A percentile compares a stretch with the other conserved stretches of the same genome.
Conservation (phyloP, 768 basidiomycete genomes). For the Mycena vulgaris region DNA sequence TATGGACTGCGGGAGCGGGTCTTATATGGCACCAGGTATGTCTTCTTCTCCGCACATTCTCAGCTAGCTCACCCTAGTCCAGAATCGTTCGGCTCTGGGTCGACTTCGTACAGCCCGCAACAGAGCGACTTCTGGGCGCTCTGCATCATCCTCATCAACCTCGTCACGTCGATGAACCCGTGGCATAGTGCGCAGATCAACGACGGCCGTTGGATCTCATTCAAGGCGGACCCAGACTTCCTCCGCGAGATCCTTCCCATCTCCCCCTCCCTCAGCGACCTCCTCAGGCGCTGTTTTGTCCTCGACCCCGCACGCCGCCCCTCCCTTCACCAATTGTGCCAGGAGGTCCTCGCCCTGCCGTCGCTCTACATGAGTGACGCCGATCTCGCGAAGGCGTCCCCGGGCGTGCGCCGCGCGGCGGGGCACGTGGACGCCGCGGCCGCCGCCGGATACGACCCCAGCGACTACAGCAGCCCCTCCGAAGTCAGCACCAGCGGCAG, state of each 20-base stretch:
- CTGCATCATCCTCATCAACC: conserved; percentile 69
- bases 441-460: not conserved
- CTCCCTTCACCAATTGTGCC: not conserved
- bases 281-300: conserved; percentile 23
- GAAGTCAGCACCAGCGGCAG: conserved; percentile 12
- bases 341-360: conserved; percentile 3
- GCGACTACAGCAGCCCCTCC: conserved; percentile 10
- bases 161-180: conserved; percentile 66
- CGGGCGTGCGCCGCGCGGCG: conserved; percentile 23
- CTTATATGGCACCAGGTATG: conserved; percentile 52
- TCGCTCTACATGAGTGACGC: conserved; percentile 18
- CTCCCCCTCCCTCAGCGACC: conserved; percentile 46
- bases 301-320: conserved; percentile 6
- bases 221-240: conserved; percentile 56
- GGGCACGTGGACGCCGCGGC: not conserved
- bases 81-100: conserved; percentile 31
- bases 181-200: conserved; percentile 60
- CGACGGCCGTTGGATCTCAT: conserved; percentile 21
- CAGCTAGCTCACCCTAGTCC: not conserved
- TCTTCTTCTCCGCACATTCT: not conserved
- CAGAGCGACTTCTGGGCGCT: conserved; percentile 56
- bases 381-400: conserved; percentile 16
- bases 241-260: conserved; percentile 67
- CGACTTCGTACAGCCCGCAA: conserved; percentile 40
- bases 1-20: conserved; percentile 52